Conservation (phyloP, 164 flowering plant genomes). For the Aristolochia fimbriata region DNA sequence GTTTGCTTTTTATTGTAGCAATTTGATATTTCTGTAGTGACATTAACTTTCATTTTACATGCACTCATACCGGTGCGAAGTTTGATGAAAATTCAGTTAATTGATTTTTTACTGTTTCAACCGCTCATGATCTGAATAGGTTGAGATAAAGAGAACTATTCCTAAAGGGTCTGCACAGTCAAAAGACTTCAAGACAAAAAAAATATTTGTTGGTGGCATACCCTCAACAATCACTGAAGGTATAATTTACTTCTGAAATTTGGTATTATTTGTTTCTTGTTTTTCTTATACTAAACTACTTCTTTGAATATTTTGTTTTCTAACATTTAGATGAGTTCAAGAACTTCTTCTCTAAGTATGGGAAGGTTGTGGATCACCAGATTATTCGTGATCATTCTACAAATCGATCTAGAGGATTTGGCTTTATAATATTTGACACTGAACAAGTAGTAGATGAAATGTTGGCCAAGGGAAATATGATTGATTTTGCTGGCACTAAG, state of each 20-base stretch:
- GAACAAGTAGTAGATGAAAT: conserved; percentile 79
- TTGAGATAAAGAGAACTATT: conserved; percentile 88
- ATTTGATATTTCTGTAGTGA: no score
- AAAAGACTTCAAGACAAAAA: conserved; percentile 79
- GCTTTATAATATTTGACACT: conserved; percentile 72
- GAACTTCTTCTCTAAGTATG: conserved; percentile 73
- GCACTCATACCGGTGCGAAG: no score
- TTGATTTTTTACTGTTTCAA: no score
- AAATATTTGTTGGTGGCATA: conserved; percentile 97
- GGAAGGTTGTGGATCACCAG: conserved; percentile 75
- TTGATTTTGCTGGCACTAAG: conserved; percentile 79
- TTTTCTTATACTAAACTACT: not conserved
- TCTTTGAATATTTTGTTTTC: not conserved
- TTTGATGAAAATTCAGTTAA: no score
- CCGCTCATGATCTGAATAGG: conserved; percentile 23
- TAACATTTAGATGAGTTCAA: conserved; percentile 56
- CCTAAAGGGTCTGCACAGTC: conserved; percentile 75
- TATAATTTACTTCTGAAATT: conserved; percentile 6
- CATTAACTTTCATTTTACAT: no score
- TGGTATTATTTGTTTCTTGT: not conserved
- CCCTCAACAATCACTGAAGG: conserved; percentile 73
- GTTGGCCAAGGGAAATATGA: conserved; percentile 73
- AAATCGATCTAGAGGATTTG: conserved; percentile 88
- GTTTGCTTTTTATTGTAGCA: no score
- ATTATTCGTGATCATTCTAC: conserved; percentile 82